Evolutionary conservation across 257 asterid species (phyloP).

Genomic region (Solanum phureja): DNA sequence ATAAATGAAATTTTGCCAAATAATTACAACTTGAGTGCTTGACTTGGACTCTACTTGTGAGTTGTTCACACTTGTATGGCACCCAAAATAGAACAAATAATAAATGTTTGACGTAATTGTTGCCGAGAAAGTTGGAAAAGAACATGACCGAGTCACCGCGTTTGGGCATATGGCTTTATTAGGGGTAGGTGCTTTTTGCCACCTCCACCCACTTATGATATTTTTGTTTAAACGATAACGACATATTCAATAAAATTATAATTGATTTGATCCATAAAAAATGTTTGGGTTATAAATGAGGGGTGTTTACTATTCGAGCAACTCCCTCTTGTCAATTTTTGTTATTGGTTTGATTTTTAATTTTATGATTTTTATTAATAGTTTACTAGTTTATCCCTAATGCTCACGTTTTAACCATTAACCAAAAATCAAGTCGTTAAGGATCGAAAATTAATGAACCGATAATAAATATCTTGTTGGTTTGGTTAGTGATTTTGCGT

Average conservation of each 20-base stretch:
- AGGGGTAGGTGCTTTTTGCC: neutral
- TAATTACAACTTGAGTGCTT: neutral
- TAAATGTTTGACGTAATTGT: neutral
- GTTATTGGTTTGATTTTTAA: too few species aligned
- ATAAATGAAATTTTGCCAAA: neutral
- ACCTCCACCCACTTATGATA: neutral
- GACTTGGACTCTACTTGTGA: neutral
- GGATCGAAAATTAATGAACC: fast-evolving
- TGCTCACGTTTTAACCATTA: neutral
- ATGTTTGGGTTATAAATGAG: too few species aligned
- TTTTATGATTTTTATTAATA: too few species aligned
- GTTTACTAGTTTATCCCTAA: neutral
- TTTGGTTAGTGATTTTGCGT: neutral
- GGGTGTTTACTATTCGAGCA: too few species aligned
- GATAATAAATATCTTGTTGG: neutral
- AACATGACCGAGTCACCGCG: neutral
- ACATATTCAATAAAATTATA: fast-evolving
- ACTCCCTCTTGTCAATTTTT: neutral
- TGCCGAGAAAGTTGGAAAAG: neutral
- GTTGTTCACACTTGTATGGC: neutral
- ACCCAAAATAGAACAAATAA: neutral
- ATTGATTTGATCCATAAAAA: neutral
- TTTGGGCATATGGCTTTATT: neutral
- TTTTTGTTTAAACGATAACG: fast-evolving
- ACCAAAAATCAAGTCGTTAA: neutral